These are phyloP conservation scores for Fraxinus excelsior DNA, from an alignment of 257 asterid species.

Conservation along the genomic window DNA sequence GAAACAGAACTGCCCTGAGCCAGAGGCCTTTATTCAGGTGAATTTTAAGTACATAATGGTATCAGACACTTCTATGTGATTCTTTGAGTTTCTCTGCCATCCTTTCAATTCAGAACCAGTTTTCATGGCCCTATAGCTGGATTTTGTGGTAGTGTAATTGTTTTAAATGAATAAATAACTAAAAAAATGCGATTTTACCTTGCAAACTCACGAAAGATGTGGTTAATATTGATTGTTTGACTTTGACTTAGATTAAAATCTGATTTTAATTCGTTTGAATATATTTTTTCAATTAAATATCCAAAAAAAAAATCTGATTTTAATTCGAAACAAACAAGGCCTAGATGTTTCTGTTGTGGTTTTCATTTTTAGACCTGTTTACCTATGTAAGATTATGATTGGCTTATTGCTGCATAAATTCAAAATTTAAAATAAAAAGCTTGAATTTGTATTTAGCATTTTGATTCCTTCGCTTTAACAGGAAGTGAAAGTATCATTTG, in stretches of 20 bases:
- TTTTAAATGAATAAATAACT: background rate
- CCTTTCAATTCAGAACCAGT: slow-evolving; percentile 3
- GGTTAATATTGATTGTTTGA: too few species aligned
- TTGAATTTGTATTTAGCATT: background rate
- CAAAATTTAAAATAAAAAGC: background rate
- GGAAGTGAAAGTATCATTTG: slow-evolving; percentile 84
- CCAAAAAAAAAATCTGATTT: too few species aligned
- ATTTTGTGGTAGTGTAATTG: background rate
- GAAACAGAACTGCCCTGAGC: slow-evolving; percentile 77
- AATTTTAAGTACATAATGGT: slow-evolving; percentile 15
- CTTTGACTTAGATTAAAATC: too few species aligned
- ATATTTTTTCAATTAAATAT: too few species aligned
- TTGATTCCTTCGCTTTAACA: slow-evolving; percentile 30
- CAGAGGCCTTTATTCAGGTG: slow-evolving; percentile 77
- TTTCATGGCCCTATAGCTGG: background rate
- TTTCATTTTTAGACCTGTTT: too few species aligned
- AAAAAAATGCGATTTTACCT: background rate
- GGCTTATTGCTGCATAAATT: background rate
- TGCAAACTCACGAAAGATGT: too few species aligned
- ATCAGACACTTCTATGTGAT: slow-evolving; percentile 8
- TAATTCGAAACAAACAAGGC: too few species aligned
- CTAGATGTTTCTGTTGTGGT: too few species aligned
- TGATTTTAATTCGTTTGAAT: too few species aligned
- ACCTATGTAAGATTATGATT: too few species aligned
- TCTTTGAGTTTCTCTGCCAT: slow-evolving; percentile 12